Base-by-base conservation (phyloP, 2,329 filamentous ascomycete species). In the Pseudocercospora ulei region DNA sequence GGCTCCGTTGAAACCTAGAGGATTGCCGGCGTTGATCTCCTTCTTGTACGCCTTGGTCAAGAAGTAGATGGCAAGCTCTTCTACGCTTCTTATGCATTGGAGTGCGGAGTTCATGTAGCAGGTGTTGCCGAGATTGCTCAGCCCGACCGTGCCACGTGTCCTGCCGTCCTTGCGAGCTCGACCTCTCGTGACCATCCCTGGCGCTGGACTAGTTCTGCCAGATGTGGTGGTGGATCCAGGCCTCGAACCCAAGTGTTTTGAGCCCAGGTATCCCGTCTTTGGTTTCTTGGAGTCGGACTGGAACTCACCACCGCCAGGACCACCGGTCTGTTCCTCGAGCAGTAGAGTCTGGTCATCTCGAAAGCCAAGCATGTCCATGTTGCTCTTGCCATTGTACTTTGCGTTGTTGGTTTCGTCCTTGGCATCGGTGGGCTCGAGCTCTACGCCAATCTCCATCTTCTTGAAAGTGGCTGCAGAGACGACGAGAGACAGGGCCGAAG, bases 31-130 rank as follows among this genome's bases (percentile, higher is more conserved):
- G 60, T 98, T 98, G 50, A 96, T 72, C 55, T 98, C 88, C 35
- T 71, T 66, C 53, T 80, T 76, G 63, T 83, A 86, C 46, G 79
- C 73, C 43, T 78, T 58, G 55, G 62, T 70, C 34, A 95, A 63
- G 62, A 98, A 96, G 62, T 94, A 98, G 55, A 86, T 79, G 3
- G 85, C 88, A 48, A 98, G 66, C 62, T 98, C 90, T 57, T 94
- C 84, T 0, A 95, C 86, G 52, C 84, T 92, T 35, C 88, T 78
- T 35, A 98, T 76, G 59, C 90, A 98, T 59, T 98, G 90, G 38
- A 96, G 69, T 6, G 90, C 90, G 13, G 88, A 94, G 62, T 96
- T 96, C 87, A 96, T 95, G 65, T 98, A 98, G 64, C 90, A 98
- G 0, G 90, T 96, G 56, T 98, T 98, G 33, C 90, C 90, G 8